Evolutionary conservation across 2,329 filamentous ascomycete genomes (phyloP).

Genomic region (Fusarium beomiforme): DNA sequence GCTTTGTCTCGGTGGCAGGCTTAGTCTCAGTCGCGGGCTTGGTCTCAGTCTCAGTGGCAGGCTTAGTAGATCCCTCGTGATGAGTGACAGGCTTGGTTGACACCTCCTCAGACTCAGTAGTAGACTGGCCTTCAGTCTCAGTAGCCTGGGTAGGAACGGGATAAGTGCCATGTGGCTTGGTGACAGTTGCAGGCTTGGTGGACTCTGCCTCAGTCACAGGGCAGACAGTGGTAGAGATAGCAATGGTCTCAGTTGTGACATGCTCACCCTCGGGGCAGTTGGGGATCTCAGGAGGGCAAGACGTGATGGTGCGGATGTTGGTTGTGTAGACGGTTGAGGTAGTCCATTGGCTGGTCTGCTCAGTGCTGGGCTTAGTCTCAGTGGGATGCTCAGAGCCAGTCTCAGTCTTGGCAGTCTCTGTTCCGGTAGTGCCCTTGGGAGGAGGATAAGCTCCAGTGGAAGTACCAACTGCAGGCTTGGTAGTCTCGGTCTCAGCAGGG

Average conservation of each 20-base stretch:
- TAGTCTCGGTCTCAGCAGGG: background rate
- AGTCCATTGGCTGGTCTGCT: conserved; percentile 13
- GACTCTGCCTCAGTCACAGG: conserved; percentile 26
- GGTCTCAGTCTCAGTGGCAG: conserved; percentile 16
- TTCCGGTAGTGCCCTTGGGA: background rate
- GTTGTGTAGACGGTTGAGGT: conserved; percentile 40
- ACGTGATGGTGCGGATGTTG: conserved; percentile 34
- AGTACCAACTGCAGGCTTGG: background rate
- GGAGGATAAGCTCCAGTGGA: background rate
- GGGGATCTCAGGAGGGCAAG: conserved; percentile 29
- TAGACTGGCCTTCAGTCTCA: conserved; percentile 3
- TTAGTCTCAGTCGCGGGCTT: background rate
- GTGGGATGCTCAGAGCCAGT: background rate
- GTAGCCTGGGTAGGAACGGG: conserved; percentile 3
- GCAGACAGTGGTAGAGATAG: conserved; percentile 37
- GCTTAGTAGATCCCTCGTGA: background rate
- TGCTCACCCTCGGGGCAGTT: conserved; percentile 27
- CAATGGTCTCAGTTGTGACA: conserved; percentile 37
- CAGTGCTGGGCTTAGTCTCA: background rate
- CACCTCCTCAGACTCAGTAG: background rate
- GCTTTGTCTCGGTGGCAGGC: background rate
- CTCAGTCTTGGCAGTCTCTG: background rate
- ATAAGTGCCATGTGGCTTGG: background rate
- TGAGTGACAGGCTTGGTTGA: conserved; percentile 1
- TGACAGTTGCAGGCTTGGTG: conserved; percentile 10